phyloP scores from a whole-genome alignment of 2,329 filamentous ascomycete species.

The Epichloe brachyelytri region DNA sequence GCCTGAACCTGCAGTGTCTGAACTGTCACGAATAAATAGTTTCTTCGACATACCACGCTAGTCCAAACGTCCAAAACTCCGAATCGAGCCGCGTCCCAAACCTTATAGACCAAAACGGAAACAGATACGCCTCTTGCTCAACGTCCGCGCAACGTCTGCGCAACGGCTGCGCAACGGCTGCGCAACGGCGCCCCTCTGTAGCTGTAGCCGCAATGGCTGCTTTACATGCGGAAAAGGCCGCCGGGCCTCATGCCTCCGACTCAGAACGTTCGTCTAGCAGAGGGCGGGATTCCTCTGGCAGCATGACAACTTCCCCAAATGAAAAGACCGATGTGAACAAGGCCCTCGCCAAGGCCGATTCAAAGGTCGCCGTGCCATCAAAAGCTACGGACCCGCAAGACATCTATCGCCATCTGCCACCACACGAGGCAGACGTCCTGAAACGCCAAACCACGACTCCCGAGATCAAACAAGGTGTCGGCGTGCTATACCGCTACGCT shows the following conservation, averaged over 20 bases:
- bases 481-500: slow-evolving; percentile 57
- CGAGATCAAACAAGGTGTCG: slow-evolving; percentile 49
- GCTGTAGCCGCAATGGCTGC: slow-evolving; percentile 4
- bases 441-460: slow-evolving; percentile 55
- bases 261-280: slow-evolving; percentile 4
- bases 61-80: not conserved
- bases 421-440: slow-evolving; percentile 53
- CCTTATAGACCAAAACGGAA: not conserved
- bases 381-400: slow-evolving; percentile 31
- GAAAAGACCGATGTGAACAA: slow-evolving; percentile 3
- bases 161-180: not conserved
- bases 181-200: slow-evolving; percentile 1
- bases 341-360: slow-evolving; percentile 9
- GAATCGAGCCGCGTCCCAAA: not conserved
- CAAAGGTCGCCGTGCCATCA: slow-evolving; percentile 11
- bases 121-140: not conserved
- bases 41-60: not conserved
- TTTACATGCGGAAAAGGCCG: not conserved
- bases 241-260: not conserved
- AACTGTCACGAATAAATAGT: not conserved
- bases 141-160: not conserved
- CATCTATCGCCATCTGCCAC: slow-evolving; percentile 48
- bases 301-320: not conserved
- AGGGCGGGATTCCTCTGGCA: slow-evolving; percentile 3
- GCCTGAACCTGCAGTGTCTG: not conserved